Evolutionary conservation across 2,329 filamentous ascomycete genomes (phyloP).

Genomic region (Verruconis gallopava): DNA sequence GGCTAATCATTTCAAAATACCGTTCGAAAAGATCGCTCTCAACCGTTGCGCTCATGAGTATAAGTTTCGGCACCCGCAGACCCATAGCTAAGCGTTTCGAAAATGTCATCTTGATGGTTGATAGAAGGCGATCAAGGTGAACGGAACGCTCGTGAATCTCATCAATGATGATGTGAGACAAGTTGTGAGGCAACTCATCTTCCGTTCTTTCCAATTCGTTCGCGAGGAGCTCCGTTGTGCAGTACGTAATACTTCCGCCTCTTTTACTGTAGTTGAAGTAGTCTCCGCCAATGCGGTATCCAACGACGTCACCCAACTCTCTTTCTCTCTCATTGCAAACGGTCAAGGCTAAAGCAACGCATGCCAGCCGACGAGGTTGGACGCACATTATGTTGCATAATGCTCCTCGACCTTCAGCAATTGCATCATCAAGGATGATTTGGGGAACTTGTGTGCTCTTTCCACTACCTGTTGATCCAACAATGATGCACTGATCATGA

Average conservation of each 20-base stretch:
- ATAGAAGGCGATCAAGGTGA: conserved; percentile 33
- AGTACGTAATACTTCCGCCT: conserved; percentile 36
- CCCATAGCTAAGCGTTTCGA: conserved; percentile 21
- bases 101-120: conserved; percentile 31
- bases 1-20: conserved; percentile 27
- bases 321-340: conserved; percentile 35
- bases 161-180: conserved; percentile 38
- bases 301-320: conserved; percentile 25
- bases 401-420: conserved; percentile 25
- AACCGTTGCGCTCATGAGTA: conserved; percentile 38
- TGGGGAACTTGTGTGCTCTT: conserved; percentile 42
- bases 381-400: conserved; percentile 38
- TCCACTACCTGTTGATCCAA: conserved; percentile 34
- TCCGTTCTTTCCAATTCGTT: conserved; percentile 29
- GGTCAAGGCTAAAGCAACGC: conserved; percentile 31
- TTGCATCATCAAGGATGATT: conserved; percentile 38
- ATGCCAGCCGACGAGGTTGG: conserved; percentile 36
- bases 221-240: conserved; percentile 37
- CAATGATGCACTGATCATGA: conserved; percentile 32
- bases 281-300: conserved; percentile 18
- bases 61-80: conserved; percentile 28
- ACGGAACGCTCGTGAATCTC: conserved; percentile 38
- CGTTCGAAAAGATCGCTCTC: conserved; percentile 32
- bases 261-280: conserved; percentile 22
- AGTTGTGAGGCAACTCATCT: conserved; percentile 26